phyloP scores from a whole-genome alignment of 148 eudicot genomes.

The Amaranthus cruentus region DNA sequence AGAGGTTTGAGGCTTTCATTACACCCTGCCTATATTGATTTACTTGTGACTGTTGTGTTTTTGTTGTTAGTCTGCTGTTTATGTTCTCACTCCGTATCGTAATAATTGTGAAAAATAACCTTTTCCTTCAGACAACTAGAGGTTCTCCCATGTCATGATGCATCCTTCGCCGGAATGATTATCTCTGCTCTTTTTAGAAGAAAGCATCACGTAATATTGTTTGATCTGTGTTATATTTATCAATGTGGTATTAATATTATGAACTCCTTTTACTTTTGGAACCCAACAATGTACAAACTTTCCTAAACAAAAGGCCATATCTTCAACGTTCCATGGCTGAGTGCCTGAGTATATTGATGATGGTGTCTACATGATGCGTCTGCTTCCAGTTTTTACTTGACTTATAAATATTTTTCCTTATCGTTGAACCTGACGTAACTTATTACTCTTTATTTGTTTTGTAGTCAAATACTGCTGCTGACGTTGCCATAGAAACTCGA shows the following conservation, averaged over 20 bases:
- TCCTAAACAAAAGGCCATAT: not conserved
- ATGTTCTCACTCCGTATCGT: not conserved
- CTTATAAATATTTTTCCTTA: not conserved
- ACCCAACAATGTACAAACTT: not conserved
- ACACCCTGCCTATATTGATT: not conserved
- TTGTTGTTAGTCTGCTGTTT: slow-evolving; percentile 5
- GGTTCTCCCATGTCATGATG: not conserved
- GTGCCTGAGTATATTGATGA: not conserved
- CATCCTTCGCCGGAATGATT: not conserved
- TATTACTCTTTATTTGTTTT: slow-evolving; percentile 10
- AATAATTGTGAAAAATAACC: not conserved
- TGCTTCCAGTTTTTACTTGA: not conserved
- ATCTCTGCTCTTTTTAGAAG: not conserved
- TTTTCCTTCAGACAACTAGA: not conserved
- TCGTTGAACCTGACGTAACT: slow-evolving; percentile 5
- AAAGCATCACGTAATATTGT: not conserved
- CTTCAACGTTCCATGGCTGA: not conserved
- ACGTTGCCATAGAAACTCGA: slow-evolving; percentile 53
- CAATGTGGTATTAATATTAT: not conserved
- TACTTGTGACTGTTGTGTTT: not conserved
- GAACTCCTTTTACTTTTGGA: not conserved
- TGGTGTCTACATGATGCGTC: not conserved
- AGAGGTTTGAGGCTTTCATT: slow-evolving; percentile 42
- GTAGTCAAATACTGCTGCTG: slow-evolving; percentile 49
- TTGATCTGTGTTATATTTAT: not conserved